Evolutionary conservation across 164 flowering plant species (phyloP).

Genomic region (Nymphaea colorata): DNA sequence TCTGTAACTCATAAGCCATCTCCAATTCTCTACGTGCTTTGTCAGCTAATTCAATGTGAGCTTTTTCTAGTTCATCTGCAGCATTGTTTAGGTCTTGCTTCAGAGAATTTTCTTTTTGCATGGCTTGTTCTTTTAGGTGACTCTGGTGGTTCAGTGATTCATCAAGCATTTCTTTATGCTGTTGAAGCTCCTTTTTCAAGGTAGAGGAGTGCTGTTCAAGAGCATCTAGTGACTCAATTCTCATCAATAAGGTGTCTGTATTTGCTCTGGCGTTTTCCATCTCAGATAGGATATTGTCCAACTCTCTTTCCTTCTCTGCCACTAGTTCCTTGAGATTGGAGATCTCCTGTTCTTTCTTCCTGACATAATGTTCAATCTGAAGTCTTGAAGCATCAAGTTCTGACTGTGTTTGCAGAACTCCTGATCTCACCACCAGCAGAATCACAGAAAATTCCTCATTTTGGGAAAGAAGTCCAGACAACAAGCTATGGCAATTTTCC

Average conservation of each 20-base stretch:
- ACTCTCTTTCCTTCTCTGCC: constrained; percentile 14
- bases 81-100: constrained; percentile 16
- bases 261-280: constrained; percentile 11
- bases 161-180: constrained; percentile 16
- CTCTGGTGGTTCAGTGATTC: constrained; percentile 18
- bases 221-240: constrained; percentile 11
- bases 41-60: constrained; percentile 21
- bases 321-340: constrained; percentile 11
- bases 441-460: constrained; percentile 22
- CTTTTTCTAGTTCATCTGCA: constrained; percentile 17
- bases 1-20: constrained; percentile 15
- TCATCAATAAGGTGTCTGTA: constrained; percentile 8
- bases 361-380: constrained; percentile 7
- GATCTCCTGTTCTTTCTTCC: constrained; percentile 12
- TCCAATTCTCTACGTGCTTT: constrained; percentile 12
- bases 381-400: neutral
- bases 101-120: constrained; percentile 13
- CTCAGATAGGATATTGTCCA: constrained; percentile 13
- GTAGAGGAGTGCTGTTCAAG: constrained; percentile 11
- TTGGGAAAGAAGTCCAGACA: constrained; percentile 15
- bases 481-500: constrained; percentile 16
- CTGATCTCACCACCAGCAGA: constrained; percentile 20
- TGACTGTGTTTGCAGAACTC: neutral
- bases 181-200: constrained; percentile 19
- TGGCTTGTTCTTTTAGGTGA: constrained; percentile 17